A percentile compares a stretch with the other conserved stretches of the same genome.
Evolutionary conservation across 2,329 filamentous ascomycete species (phyloP).

Genomic region (Stemphylium vesicarium): DNA sequence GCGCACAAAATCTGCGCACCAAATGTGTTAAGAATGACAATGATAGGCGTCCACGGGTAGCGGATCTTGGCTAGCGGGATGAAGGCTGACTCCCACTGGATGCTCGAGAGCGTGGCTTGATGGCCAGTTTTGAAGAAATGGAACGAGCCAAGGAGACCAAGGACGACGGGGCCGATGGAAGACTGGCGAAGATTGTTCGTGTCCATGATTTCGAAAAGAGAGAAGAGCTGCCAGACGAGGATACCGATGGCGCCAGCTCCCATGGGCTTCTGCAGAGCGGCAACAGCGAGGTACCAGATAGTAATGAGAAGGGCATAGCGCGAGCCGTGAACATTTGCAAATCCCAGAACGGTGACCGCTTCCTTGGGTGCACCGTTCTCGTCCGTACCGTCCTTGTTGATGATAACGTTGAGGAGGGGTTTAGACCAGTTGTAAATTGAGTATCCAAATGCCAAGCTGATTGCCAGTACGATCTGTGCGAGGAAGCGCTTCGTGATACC

Average conservation of each 20-base stretch:
- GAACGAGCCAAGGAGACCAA: conserved; percentile 89
- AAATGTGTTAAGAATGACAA: conserved; percentile 85
- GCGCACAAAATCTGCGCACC: conserved; percentile 86
- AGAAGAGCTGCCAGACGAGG: conserved; percentile 87
- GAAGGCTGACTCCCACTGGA: conserved; percentile 97
- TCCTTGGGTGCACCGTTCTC: conserved; percentile 42
- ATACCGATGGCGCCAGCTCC: conserved; percentile 83
- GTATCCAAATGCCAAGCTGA: conserved; percentile 83
- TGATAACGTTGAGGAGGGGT: conserved; percentile 78
- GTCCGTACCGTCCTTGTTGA: conserved; percentile 30
- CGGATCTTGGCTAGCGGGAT: conserved; percentile 81
- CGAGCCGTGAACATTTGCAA: conserved; percentile 89
- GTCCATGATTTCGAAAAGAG: conserved; percentile 69
- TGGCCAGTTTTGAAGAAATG: conserved; percentile 99
- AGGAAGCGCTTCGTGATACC: conserved; percentile 78
- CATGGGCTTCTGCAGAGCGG: conserved; percentile 92
- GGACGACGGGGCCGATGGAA: conserved; percentile 80
- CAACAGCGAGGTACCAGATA: conserved; percentile 76
- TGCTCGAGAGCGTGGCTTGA: conserved; percentile 82
- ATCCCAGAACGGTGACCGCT: conserved; percentile 80
- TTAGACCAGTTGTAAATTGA: conserved; percentile 86
- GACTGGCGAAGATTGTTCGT: conserved; percentile 67
- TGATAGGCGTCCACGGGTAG: conserved; percentile 87
- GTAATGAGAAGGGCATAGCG: conserved; percentile 85
- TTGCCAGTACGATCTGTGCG: conserved; percentile 78